Conservation (phyloP, 2,329 filamentous ascomycete species). For the Cercospora berteroae region DNA sequence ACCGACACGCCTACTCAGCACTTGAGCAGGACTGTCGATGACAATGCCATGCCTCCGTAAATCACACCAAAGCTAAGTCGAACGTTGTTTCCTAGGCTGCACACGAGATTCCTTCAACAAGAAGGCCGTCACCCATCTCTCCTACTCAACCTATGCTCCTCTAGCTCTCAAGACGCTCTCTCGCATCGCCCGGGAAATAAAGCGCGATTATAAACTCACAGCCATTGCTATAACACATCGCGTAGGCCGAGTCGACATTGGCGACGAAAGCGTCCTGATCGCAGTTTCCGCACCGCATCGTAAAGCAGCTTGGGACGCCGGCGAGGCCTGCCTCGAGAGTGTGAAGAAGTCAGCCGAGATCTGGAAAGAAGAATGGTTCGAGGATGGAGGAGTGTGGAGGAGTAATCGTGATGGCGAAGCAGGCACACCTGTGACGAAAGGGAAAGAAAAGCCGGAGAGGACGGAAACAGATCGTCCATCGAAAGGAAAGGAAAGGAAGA, state of each 20-base stretch:
- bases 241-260: constrained; percentile 79
- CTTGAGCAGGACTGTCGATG: constrained; percentile 28
- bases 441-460: background rate
- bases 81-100: constrained; percentile 28
- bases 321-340: constrained; percentile 82
- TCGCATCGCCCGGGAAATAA: constrained; percentile 59
- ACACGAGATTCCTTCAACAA: constrained; percentile 72
- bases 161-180: constrained; percentile 69
- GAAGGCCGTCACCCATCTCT: constrained; percentile 69
- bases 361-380: constrained; percentile 92
- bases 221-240: constrained; percentile 81
- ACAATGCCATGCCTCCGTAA: background rate
- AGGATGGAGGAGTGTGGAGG: constrained; percentile 76
- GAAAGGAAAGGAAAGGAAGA: constrained; percentile 3
- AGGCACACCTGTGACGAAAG: constrained; percentile 43
- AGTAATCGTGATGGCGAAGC: constrained; percentile 74
- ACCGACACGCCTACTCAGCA: background rate
- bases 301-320: constrained; percentile 79
- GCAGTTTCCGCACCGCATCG: constrained; percentile 81
- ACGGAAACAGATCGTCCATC: background rate
- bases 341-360: constrained; percentile 89
- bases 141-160: constrained; percentile 72
- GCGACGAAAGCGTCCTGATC: constrained; percentile 91
- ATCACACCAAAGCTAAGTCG: constrained; percentile 3
- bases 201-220: constrained; percentile 61